Evolutionary conservation across 1,139 yeast species (phyloP).

Genomic region (Hemisphaericaspora lyxosophila): DNA sequence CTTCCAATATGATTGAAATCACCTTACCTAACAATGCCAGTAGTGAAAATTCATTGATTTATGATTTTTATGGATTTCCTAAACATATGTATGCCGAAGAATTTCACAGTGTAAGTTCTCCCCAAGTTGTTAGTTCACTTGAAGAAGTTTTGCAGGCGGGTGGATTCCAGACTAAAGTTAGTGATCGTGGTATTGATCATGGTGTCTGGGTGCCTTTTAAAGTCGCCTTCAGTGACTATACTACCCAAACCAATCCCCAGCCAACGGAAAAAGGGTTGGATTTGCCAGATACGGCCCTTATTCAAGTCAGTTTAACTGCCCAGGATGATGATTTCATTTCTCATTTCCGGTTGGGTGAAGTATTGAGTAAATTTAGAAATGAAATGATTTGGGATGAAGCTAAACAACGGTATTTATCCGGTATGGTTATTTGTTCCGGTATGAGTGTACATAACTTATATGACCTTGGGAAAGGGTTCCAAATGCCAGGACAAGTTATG

Average conservation of each 20-base stretch:
- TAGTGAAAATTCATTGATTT: constrained; percentile 43
- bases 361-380: constrained; percentile 50
- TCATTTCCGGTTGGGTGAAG: constrained; percentile 58
- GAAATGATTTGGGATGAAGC: constrained; percentile 36
- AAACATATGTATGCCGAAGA: constrained; percentile 58
- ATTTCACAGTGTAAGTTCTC: constrained; percentile 51
- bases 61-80: constrained; percentile 77
- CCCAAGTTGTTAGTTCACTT: constrained; percentile 44
- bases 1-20: constrained; percentile 46
- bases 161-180: constrained; percentile 47
- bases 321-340: constrained; percentile 44
- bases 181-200: constrained; percentile 70
- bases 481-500: constrained; percentile 24
- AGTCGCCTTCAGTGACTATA: constrained; percentile 58
- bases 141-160: constrained; percentile 35
- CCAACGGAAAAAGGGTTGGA: constrained; percentile 35
- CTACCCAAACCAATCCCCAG: constrained; percentile 19
- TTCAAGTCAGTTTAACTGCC: constrained; percentile 65
- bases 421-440: constrained; percentile 61
- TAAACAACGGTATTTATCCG: constrained; percentile 36
- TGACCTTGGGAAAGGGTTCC: constrained; percentile 39
- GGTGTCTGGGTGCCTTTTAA: constrained; percentile 82
- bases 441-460: constrained; percentile 76
- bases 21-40: constrained; percentile 33
- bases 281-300: constrained; percentile 48